Evolutionary conservation across 1,139 yeast genomes (phyloP).

Genomic region (Diutina neorugosa): DNA sequence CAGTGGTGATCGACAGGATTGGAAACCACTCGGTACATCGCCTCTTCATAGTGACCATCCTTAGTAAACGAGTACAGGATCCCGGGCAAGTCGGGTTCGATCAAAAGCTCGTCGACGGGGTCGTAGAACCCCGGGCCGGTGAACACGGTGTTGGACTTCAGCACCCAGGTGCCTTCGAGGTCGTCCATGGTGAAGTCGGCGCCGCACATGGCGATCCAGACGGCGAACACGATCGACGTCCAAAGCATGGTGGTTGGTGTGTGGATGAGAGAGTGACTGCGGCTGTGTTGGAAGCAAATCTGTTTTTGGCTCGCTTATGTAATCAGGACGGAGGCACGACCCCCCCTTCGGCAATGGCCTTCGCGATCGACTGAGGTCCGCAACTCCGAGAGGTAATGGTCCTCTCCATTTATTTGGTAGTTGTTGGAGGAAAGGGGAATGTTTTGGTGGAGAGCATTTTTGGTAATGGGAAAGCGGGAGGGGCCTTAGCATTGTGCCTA

Average conservation of each 20-base stretch:
- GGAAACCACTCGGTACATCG: conserved; percentile 64
- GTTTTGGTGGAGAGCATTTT: neutral
- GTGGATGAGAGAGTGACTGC: too few species aligned
- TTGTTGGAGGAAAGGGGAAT: too few species aligned
- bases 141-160: conserved; percentile 86
- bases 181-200: conserved; percentile 15
- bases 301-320: too few species aligned
- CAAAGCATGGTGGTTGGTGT: neutral
- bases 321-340: too few species aligned
- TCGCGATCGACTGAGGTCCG: too few species aligned
- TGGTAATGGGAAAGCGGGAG: neutral
- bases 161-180: conserved; percentile 86
- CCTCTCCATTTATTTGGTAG: too few species aligned
- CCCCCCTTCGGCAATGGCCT: too few species aligned
- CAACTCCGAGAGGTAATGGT: too few species aligned
- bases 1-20: conserved; percentile 71
- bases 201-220: neutral
- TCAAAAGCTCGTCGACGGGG: conserved; percentile 85
- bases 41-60: conserved; percentile 88
- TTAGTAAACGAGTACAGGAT: conserved; percentile 83
- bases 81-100: conserved; percentile 94
- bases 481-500: too few species aligned
- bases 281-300: too few species aligned
- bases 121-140: conserved; percentile 97
- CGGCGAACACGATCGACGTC: neutral